Conservation (phyloP, 1,284 basidiomycete genomes). For the Ganoderma resinaceum region DNA sequence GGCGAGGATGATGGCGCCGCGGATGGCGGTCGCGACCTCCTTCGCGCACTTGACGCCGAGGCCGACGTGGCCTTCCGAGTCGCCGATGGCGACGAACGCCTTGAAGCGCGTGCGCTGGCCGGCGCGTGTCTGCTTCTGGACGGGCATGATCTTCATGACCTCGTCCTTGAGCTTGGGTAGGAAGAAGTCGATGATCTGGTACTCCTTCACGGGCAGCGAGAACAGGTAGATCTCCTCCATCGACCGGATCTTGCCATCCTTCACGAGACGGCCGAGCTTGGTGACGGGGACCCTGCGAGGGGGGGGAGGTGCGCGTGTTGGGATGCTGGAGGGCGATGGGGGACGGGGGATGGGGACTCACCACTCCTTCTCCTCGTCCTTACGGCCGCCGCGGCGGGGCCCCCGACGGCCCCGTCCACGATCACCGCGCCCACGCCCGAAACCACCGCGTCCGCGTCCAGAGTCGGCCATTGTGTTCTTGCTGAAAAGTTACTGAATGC, state of each 20-base stretch:
- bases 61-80: constrained; percentile 98
- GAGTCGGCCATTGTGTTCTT: constrained; percentile 73
- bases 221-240: constrained; percentile 99
- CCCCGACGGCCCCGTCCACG: constrained; percentile 88
- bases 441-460: constrained; percentile 83
- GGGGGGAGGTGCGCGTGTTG: constrained; percentile 10
- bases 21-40: constrained; percentile 99
- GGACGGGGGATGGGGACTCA: constrained; percentile 50
- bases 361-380: constrained; percentile 99
- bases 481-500: constrained; percentile 29
- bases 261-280: constrained; percentile 98
- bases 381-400: constrained; percentile 94
- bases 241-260: constrained; percentile 99
- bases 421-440: constrained; percentile 90
- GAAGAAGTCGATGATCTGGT: constrained; percentile 98
- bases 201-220: constrained; percentile 99
- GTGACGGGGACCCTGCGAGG: constrained; percentile 97
- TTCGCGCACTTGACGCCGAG: constrained; percentile 99
- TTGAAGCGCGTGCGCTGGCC: constrained; percentile 99
- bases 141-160: constrained; percentile 99
- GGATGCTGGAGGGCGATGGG: not conserved
- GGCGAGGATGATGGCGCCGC: constrained; percentile 97
- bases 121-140: constrained; percentile 99
- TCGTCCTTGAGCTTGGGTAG: constrained; percentile 98
- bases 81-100: constrained; percentile 99